Conservation (phyloP, 140 eudicot species). For the Anethum foeniculum region DNA sequence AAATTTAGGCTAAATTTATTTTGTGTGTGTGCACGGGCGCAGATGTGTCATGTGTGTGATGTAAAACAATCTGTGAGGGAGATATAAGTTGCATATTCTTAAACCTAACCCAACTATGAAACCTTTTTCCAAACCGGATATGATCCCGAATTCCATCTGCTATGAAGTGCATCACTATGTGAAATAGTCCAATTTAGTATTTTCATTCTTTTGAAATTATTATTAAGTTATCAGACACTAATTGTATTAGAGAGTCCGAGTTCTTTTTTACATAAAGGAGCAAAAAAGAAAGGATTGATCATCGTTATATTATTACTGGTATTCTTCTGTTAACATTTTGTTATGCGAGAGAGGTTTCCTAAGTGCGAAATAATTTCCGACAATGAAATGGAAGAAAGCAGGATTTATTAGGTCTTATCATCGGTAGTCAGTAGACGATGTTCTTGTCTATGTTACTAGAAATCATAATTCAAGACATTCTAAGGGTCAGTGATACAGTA, state of each 20-base stretch:
- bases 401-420: not conserved
- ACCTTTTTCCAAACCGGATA: too few species aligned
- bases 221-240: too few species aligned
- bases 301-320: not conserved
- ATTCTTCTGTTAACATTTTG: not conserved
- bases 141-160: too few species aligned
- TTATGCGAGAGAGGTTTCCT: not conserved
- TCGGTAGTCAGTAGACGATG: not conserved
- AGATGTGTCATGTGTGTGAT: too few species aligned
- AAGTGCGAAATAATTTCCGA: not conserved
- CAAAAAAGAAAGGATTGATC: not conserved
- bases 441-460: not conserved
- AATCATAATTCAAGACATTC: not conserved
- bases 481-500: not conserved
- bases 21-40: too few species aligned
- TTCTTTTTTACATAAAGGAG: too few species aligned
- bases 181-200: too few species aligned
- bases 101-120: not conserved
- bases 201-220: too few species aligned
- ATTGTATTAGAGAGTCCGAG: too few species aligned
- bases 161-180: too few species aligned
- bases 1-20: not conserved
- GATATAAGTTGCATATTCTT: too few species aligned
- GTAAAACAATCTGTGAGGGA: too few species aligned
- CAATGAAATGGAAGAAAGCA: not conserved